Base-by-base conservation (phyloP, 2,329 filamentous ascomycete species). In the Alternaria triticina region DNA sequence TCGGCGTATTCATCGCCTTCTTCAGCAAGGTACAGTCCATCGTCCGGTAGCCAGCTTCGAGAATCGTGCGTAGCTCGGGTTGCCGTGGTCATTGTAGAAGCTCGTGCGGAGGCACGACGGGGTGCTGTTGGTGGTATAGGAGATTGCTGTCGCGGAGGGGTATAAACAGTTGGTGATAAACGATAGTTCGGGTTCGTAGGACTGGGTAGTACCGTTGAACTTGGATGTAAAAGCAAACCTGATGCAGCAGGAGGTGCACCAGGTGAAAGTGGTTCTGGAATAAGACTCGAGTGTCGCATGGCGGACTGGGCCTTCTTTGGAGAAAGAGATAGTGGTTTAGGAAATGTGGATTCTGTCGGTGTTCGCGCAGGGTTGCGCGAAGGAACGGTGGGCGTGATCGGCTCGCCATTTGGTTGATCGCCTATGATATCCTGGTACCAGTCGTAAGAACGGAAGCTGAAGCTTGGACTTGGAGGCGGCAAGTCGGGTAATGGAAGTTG, bases 361-460 rank as follows among this genome's bases (percentile, higher is more conserved):
- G 62, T 67, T 46, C 66, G 66, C 11, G 61, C 56, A 50, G 49
- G 22, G 12, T 43, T 54, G 4, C 36, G 59, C 15, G 40, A 54
- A 28, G 44, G 50, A 20, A 55, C 9, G 11, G 50, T 55, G 47
- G 57, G 50, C 5, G 36, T 46, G 4, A n/a, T n/a, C 33, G 47
- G 59, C 46, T 58, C 65, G 5, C 58, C 59, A 27, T 56, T 57
- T 22, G 59, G 33, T 13, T 63, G 65, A 27, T 73, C 70, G 28
- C 68, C 66, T 52, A 74, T 72, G 17, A 74, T 74, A 22, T 73
- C 72, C 45, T 72, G 70, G 50, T 74, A 74, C 72, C 72, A 74
- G 47, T 73, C 70, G 33, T 74, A 74, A 8, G 71, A 73, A 27
- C 63, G 66, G 27, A 72, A 73, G 23, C 71, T 73, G 33, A 72